Base-by-base conservation (phyloP, 2,329 filamentous ascomycete species). In the Mollisiaceae sp. region DNA sequence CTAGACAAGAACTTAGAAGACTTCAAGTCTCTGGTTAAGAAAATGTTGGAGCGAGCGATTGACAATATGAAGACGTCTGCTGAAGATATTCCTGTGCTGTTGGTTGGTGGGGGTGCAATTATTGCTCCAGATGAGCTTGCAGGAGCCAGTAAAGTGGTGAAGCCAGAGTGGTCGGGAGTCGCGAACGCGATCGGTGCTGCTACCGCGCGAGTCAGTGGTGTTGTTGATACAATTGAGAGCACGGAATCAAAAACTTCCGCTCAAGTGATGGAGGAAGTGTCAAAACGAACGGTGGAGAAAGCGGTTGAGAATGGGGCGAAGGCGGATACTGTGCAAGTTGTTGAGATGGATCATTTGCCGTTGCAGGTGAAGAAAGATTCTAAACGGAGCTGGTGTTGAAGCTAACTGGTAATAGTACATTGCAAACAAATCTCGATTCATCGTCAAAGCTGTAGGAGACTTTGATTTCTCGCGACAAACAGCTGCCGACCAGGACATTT, bases 101-200 rank as follows among this genome's bases (percentile, higher is more conserved):
- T 87, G 0, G 85, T 87, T 0, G 85, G 85, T 0, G 85, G 85
- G 2, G 85, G 85, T 4, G 80, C 83, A 0, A 77, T 87, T 0
- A 73, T 87, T 2, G 80, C 81, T 2, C 81, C 81, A 0, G 79
- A 82, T 14, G 71, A 77, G 1, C 75, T 87, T 1, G 74, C 76
- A 0, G 83, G 83, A 0, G 84, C 84, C 0, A 78, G 79, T 18
- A 78, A 81, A 67, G 81, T 82, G 61, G 81, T 83, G 3, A 77
- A 79, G 6, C 85, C 85, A 0, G 79, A 80, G 1, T 82, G 81
- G 59, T 80, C 83, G 50, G 83, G 82, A 56, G 83, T 82, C 0
- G 85, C 85, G 3, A 88, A 87, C 71, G 85, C 85, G 0, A 82
- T 88, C 2, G 85, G 85, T 2, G 85, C 85, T 0, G 85, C 85